Conservation (phyloP, 2,329 filamentous ascomycete species). For the Colletotrichum liriopes region DNA sequence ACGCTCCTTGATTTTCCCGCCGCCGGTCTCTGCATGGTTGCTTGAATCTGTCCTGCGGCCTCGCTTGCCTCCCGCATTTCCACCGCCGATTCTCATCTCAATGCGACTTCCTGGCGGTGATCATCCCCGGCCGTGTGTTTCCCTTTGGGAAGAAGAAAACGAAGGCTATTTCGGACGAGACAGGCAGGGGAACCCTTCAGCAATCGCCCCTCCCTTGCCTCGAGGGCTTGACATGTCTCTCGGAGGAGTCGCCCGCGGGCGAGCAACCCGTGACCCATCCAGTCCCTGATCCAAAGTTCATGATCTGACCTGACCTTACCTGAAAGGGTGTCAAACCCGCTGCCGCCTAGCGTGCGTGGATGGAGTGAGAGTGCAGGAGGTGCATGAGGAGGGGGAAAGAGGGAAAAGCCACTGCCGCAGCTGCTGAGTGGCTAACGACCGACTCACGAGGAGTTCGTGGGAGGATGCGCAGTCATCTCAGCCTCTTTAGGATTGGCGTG, state of each 20-base stretch:
- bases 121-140: slow-evolving; percentile 4
- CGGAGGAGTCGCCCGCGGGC: not conserved
- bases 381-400: not conserved
- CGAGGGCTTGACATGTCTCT: not conserved
- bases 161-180: slow-evolving; percentile 15
- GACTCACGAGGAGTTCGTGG: not conserved
- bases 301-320: not conserved
- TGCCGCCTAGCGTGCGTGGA: slow-evolving; percentile 7
- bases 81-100: not conserved
- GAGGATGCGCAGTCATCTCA: slow-evolving; percentile 15
- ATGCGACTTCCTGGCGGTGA: not conserved
- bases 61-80: slow-evolving; percentile 10
- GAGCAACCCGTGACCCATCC: not conserved
- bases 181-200: slow-evolving; percentile 20
- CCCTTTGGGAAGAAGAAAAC: not conserved
- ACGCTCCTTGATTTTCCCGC: slow-evolving; percentile 17
- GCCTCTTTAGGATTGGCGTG: slow-evolving; percentile 28
- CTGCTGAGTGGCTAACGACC: slow-evolving; percentile 31
- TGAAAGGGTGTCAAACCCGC: not conserved
- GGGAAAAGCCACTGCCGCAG: slow-evolving; percentile 34
- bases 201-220: slow-evolving; percentile 6
- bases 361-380: not conserved
- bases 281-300: not conserved
- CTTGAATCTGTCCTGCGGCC: slow-evolving; percentile 2
- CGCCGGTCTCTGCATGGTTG: not conserved